Base-by-base conservation (phyloP, 148 eudicot species). In the Arctostaphylos glauca region DNA sequence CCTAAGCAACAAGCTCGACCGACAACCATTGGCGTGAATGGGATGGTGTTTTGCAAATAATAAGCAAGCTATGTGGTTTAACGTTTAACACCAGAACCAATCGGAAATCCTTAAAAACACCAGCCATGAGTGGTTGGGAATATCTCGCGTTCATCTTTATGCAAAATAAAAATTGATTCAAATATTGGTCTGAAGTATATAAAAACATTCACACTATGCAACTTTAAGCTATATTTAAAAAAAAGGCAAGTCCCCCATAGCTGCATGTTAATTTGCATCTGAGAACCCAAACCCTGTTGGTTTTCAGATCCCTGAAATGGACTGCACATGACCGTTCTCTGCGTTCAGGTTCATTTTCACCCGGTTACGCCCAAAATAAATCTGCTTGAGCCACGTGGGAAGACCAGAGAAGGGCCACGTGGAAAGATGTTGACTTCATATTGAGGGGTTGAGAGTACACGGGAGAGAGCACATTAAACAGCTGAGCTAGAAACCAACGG, bases 401-500 rank as follows among this genome's bases (percentile, higher is more conserved):
- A 52, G 60, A 50, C 41, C 5, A 5, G 60, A 76, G 23, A 23
- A 9, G 74, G 15, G 74, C 46, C 59, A 64, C 21, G 5, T 80
- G 82, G 74, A 21, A 0, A 80, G 49, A 13, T 16, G 10, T 49
- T 47, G 59, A 25, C 82, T 25, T 64, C 74, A 15, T 66, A 9
- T 9, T 14, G 74, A 80, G 74, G 48, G 43, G 82, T 80, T 80
- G 82, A 66, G 59, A 31, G 10, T 64, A 52, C 82, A 80, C 82
- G 82, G 43, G 81, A 80, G 21, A 49, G 16, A 75, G 58, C 70
- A 44, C 72, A 53, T 52, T 12, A 72, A 56, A 50, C 80, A 76
- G 41, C 38, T 81, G 84, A 82, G 74, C 60, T 85, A 82, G 84
- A 84, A 87, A 84, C 87, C 84, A 18, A 68, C n/a, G 9, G 9